Base-by-base conservation (phyloP, 768 basidiomycete genomes). In the Zangia roseola region DNA sequence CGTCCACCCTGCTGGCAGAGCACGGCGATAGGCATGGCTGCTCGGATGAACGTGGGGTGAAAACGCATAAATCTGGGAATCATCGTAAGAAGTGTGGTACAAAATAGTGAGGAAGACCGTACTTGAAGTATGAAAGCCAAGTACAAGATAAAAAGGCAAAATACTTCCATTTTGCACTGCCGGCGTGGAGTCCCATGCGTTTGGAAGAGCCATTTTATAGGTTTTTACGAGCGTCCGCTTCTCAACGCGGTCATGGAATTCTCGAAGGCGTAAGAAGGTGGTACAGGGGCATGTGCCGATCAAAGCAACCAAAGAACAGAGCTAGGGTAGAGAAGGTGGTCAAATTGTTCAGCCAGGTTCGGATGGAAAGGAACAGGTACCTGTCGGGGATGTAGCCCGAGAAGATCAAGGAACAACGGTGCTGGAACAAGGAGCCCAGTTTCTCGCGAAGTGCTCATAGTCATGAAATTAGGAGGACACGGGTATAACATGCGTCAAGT, bases 1-100 rank as follows among this genome's bases (percentile, higher is more conserved):
- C 16, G 71, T 71, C 84, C 84, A 88, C 41, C 65, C 71, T 3
- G 70, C 69, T 8, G 82, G 83, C 43, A 86, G 73, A 1, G 50
- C 40, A 23, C 58, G 62, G 31, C 45, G 53, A 42, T 62, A 45
- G 10, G 23, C 7, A 48, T 43, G 38, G 24, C 23, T n/a, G n/a
- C n/a, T n/a, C n/a, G n/a, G 47, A 35, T 8, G 50, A 19, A 25
- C 20, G 10, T 16, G 26, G 1, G 50, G 41, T 10, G 45, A 46
- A 5, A 38, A 53, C 7, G 61, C 54, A 36, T 9, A 16, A 16
- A 40, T 33, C 57, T 62, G 45, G 6, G 17, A 23, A n/a, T 13
- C n/a, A 26, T 33, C 21, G 33, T 59, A 30, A 62, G 44, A 40
- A 19, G 17, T 4, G 39, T 21, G 26, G 10, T 13, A 12, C 10